These are phyloP conservation scores for Cryphonectria radicalis DNA, from an alignment of 2,329 filamentous ascomycete species.

Conservation along the genomic window DNA sequence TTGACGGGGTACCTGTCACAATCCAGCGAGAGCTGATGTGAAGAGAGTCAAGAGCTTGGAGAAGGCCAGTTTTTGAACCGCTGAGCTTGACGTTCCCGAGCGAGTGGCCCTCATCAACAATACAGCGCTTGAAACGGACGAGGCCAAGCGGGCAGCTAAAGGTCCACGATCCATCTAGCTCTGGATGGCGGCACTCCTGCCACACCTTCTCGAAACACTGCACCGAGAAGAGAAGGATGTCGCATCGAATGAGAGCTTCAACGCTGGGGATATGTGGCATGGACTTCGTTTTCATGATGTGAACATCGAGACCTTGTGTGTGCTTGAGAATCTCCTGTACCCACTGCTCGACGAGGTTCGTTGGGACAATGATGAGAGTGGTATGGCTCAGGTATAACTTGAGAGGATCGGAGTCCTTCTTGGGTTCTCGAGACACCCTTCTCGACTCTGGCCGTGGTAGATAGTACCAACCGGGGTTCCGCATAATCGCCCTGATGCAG, in stretches of 20 bases:
- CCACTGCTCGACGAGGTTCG: constrained; percentile 87
- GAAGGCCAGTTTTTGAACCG: constrained; percentile 57
- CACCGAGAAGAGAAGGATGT: constrained; percentile 79
- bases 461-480: constrained; percentile 64
- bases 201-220: constrained; percentile 68
- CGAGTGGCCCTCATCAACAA: constrained; percentile 90
- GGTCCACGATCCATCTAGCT: constrained; percentile 35
- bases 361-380: constrained; percentile 80
- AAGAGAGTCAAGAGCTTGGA: constrained; percentile 57
- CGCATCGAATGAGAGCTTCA: constrained; percentile 65
- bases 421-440: constrained; percentile 43
- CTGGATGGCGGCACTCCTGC: constrained; percentile 50
- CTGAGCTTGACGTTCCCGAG: constrained; percentile 68
- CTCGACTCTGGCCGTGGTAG: constrained; percentile 51
- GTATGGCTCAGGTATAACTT: constrained; percentile 67
- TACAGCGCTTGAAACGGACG: constrained; percentile 84
- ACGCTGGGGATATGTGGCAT: constrained; percentile 55
- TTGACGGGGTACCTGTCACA: constrained; percentile 87
- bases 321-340: constrained; percentile 79
- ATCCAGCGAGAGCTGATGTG: constrained; percentile 79
- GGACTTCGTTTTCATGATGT: constrained; percentile 62
- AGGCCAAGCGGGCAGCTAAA: constrained; percentile 65
- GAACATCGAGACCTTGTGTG: constrained; percentile 65
- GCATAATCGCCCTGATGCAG: constrained; percentile 60
- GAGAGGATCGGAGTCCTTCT: constrained; percentile 40